Base-by-base conservation (phyloP, 768 basidiomycete genomes). In the Astraeus odoratus region DNA sequence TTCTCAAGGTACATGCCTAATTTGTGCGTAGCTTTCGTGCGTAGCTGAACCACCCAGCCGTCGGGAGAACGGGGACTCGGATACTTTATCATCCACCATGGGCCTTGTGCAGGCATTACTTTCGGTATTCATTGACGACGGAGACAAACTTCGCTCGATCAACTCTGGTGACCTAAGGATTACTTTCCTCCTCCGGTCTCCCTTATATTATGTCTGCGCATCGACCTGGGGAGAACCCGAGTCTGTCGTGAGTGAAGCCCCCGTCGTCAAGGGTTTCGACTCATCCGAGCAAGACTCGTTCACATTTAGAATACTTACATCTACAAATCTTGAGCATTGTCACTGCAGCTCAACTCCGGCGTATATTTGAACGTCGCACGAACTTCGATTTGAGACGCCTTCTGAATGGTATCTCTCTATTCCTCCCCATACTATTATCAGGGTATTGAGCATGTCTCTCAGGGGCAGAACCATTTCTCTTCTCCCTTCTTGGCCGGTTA, bases 151-250 rank as follows among this genome's bases (percentile, higher is more conserved):
- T 26, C 76, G 91, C 24, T 90, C 77, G 47, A 88, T 97, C 51
- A 86, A 87, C 54, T 81, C 86, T 41, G 92, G 91, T 23, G 67
- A 69, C n/a, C 78, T 81, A 5, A 75, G 82, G 40, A 95, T 99
- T 46, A 83, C 85, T 0, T 95, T 99, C 61, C 65, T 94, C 6
- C 73, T 94, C 39, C 80, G 92, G 24, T 60, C 88, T 5, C 96
- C 96, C 3, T 66, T 99, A 16, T 98, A 97, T 65, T 89, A 94
- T 57, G 91, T 84, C 23, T 94, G 88, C 51, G 83, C 81, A 10
- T 93, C 91, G 18, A 81, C 85, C 9, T 95, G 90, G 89, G 88
- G 88, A 10, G 96, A 98, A 65, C 95, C 96, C 0, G 96, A 97
- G 65, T 89, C 86, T 49, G 83, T 97, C 51, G 94, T 97, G 68